phyloP scores from a whole-genome alignment of 2,329 filamentous ascomycete genomes.

The Calonectria honghensis region DNA sequence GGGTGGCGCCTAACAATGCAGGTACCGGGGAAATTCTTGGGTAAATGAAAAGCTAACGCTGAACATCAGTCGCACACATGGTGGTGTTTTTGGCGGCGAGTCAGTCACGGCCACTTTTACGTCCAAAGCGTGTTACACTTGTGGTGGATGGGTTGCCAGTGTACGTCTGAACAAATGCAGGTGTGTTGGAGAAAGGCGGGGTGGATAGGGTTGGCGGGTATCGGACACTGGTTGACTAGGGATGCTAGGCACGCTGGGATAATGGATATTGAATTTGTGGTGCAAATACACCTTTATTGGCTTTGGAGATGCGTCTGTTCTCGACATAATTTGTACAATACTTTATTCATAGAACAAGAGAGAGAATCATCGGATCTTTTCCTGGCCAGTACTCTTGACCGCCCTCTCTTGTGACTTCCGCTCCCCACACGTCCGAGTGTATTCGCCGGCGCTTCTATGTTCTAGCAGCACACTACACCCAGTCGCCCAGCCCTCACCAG shows the following conservation, averaged over 20 bases:
- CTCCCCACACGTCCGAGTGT: slow-evolving; percentile 9
- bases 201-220: slow-evolving; percentile 5
- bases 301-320: not conserved
- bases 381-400: not conserved
- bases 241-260: not conserved
- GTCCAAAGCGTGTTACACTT: not conserved
- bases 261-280: not conserved
- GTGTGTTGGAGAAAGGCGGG: not conserved
- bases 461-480: not conserved
- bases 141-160: not conserved
- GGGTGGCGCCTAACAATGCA: slow-evolving; percentile 18
- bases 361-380: slow-evolving; percentile 13
- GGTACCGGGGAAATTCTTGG: slow-evolving; percentile 16
- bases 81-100: slow-evolving; percentile 6
- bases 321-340: not conserved
- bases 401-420: slow-evolving; percentile 3
- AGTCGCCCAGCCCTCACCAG: not conserved
- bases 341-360: not conserved
- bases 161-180: not conserved
- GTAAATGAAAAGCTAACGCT: slow-evolving; percentile 1
- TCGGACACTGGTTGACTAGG: not conserved
- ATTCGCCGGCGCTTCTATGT: slow-evolving; percentile 7
- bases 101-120: not conserved
- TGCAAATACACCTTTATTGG: slow-evolving; percentile 3
- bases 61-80: not conserved